Evolutionary conservation across 371 early-diverging fungal species (phyloP).

Genomic region (Nematocida sp.): DNA sequence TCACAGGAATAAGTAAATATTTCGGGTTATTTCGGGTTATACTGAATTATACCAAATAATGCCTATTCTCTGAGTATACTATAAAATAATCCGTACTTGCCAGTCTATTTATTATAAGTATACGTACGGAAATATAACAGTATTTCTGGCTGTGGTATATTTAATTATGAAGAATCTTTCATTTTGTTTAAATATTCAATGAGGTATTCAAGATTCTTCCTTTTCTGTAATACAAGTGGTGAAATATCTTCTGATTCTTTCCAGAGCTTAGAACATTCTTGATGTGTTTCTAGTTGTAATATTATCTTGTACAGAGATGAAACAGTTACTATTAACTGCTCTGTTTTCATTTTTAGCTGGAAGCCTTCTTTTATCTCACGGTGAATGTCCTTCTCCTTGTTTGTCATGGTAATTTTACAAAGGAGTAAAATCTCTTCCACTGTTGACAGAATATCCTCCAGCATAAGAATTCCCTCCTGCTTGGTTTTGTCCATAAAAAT

Average conservation of each 20-base stretch:
- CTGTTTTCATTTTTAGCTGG: constrained; percentile 46
- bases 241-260: constrained; percentile 6
- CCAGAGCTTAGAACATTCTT: constrained; percentile 12
- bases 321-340: constrained; percentile 15
- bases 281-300: constrained; percentile 16
- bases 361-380: constrained; percentile 49
- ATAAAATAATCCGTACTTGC: no score
- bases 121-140: no score
- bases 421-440: constrained; percentile 37
- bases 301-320: constrained; percentile 22
- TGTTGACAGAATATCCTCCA: constrained; percentile 47
- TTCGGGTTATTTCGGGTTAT: no score
- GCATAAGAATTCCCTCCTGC: constrained; percentile 27
- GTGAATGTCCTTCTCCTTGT: constrained; percentile 50
- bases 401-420: background rate
- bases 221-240: background rate
- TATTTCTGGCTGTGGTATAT: no score
- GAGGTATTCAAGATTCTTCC: background rate
- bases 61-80: no score
- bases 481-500: constrained; percentile 50
- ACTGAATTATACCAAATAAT: no score
- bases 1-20: no score
- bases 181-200: background rate
- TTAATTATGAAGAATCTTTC: no score
- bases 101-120: no score